These are phyloP conservation scores for Ramaria rubella DNA, from an alignment of 768 basidiomycete genomes.

Conservation along the genomic window DNA sequence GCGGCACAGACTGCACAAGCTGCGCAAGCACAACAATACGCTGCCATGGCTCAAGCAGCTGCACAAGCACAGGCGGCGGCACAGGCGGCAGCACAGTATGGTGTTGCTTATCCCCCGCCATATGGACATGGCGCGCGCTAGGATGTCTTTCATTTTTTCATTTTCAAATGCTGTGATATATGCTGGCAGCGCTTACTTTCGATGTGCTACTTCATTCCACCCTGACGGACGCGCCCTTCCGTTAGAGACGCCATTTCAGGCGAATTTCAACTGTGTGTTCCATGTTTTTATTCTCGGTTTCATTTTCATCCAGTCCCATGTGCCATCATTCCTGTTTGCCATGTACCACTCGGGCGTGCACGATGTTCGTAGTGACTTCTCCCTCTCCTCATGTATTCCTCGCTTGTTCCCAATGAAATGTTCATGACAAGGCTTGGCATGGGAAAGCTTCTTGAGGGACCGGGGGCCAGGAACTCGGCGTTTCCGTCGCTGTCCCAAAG, in stretches of 20 bases:
- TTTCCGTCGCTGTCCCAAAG: too few relatives aligned
- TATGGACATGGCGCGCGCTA: constrained; percentile 10
- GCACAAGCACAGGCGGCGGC: constrained; percentile 21
- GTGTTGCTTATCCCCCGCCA: constrained; percentile 5
- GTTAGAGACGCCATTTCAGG: not conserved
- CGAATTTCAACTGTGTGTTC: not conserved
- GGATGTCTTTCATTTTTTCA: not conserved
- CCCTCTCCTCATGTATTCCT: too few relatives aligned
- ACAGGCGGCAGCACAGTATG: constrained; percentile 25
- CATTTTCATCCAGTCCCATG: not conserved
- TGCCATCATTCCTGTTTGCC: not conserved
- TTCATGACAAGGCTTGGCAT: too few relatives aligned
- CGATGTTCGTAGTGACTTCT: too few relatives aligned
- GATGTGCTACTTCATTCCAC: not conserved
- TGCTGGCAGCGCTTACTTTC: not conserved
- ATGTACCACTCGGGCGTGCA: too few relatives aligned
- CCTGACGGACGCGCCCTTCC: not conserved
- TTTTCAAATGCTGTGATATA: not conserved
- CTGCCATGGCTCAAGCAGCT: constrained; percentile 14
- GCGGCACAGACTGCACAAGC: constrained; percentile 24
- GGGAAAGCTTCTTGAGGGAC: too few relatives aligned
- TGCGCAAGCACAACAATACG: constrained; percentile 35
- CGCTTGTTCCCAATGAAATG: too few relatives aligned
- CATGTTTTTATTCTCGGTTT: not conserved
- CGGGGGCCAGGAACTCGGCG: too few relatives aligned